These are phyloP conservation scores for Climacium dendroides DNA, from an alignment of 225 moss, liverwort and hornwort species.

Conservation along the genomic window DNA sequence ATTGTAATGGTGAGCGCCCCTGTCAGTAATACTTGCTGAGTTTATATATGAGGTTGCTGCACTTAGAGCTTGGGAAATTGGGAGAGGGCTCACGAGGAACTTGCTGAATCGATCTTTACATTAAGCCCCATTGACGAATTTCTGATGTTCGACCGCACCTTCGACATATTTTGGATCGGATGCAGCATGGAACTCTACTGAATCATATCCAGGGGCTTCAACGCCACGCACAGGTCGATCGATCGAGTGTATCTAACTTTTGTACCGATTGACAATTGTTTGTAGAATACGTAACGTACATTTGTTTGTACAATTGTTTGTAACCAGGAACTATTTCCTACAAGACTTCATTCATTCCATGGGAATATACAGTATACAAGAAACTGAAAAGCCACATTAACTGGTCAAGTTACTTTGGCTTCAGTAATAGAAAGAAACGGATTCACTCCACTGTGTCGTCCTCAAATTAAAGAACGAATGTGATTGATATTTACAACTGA, in stretches of 20 bases:
- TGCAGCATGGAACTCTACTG: neutral
- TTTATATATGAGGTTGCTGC: neutral
- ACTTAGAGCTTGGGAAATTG: too few species aligned
- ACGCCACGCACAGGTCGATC: neutral
- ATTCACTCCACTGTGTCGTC: neutral
- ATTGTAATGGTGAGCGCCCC: neutral
- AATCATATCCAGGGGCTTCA: neutral
- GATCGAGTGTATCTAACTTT: neutral
- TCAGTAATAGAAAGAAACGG: neutral
- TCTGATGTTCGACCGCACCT: neutral
- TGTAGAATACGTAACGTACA: too few species aligned
- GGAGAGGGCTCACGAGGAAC: too few species aligned
- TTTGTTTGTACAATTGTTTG: too few species aligned
- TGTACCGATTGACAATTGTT: neutral
- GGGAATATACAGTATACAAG: too few species aligned
- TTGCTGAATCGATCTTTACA: neutral
- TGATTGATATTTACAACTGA: too few species aligned
- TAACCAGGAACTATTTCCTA: too few species aligned
- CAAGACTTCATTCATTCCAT: too few species aligned
- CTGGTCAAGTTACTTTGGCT: neutral
- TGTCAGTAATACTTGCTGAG: neutral
- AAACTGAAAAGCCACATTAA: neutral
- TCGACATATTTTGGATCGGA: neutral
- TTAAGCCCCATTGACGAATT: neutral
- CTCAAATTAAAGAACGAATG: too few species aligned